Evolutionary conservation across 768 basidiomycete genomes (phyloP).

Genomic region (Amanita rubescens): DNA sequence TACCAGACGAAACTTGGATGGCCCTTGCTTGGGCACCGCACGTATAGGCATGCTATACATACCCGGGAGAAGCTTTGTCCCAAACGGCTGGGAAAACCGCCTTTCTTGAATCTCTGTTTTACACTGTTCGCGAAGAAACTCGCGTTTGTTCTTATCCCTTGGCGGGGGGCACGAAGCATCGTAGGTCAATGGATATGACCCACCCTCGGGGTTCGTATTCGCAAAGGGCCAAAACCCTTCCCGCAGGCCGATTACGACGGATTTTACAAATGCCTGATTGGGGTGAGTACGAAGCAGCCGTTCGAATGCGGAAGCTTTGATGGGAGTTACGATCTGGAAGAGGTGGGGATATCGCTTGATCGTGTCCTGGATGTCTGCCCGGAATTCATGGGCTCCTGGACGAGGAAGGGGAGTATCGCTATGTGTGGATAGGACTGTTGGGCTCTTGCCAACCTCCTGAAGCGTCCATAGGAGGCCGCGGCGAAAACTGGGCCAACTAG

Average conservation of each 20-base stretch:
- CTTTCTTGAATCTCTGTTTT: slow-evolving; percentile 14
- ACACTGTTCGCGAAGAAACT: slow-evolving; percentile 18
- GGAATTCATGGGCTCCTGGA: not conserved
- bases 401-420: not conserved
- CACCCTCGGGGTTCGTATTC: slow-evolving; percentile 12
- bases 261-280: too few species aligned
- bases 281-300: too few species aligned
- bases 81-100: slow-evolving; percentile 21
- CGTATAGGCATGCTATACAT: slow-evolving; percentile 27
- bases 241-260: too few species aligned
- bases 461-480: not conserved
- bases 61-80: slow-evolving; percentile 25
- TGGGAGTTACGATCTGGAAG: not conserved
- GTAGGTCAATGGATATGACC: slow-evolving; percentile 8
- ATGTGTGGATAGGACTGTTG: not conserved
- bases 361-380: not conserved
- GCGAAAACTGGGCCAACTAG: not conserved
- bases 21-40: slow-evolving; percentile 23
- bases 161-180: slow-evolving; percentile 13
- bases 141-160: slow-evolving; percentile 4
- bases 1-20: slow-evolving; percentile 26
- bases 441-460: not conserved
- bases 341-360: not conserved
- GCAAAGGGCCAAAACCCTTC: slow-evolving; percentile 40
- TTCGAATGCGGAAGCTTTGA: not conserved